phyloP scores from a whole-genome alignment of 352 stramenopile species.

The Elongisporangium prolatum region DNA sequence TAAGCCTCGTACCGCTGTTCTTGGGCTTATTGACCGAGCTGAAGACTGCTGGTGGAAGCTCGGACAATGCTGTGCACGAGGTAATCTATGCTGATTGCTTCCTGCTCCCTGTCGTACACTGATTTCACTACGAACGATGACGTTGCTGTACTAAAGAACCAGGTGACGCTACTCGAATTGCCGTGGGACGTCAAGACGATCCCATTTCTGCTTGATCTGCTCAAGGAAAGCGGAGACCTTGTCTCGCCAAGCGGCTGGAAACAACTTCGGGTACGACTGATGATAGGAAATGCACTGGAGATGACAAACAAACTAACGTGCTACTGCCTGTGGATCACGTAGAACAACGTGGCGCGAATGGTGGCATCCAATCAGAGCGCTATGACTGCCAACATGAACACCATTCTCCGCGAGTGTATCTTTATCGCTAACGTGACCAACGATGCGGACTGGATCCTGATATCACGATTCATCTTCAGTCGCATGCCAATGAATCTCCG shows the following conservation, averaged over 20 bases:
- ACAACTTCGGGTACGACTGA: conserved; percentile 36
- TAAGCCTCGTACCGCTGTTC: conserved; percentile 56
- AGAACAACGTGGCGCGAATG: conserved; percentile 49
- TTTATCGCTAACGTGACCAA: conserved; percentile 38
- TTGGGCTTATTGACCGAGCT: conserved; percentile 39
- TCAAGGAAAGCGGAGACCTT: conserved; percentile 41
- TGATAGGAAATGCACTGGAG: neutral
- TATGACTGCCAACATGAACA: conserved; percentile 49
- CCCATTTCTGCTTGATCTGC: conserved; percentile 48
- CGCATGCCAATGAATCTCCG: conserved; percentile 46
- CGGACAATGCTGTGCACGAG: conserved; percentile 17
- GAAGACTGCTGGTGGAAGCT: neutral
- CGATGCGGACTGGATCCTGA: conserved; percentile 41
- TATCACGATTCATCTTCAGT: conserved; percentile 43
- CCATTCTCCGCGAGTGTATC: conserved; percentile 59
- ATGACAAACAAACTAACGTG: neutral
- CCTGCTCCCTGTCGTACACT: too few relatives aligned
- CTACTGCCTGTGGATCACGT: neutral
- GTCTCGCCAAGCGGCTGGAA: conserved; percentile 43
- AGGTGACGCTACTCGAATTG: conserved; percentile 62
- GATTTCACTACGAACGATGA: neutral
- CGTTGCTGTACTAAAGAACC: conserved; percentile 17
- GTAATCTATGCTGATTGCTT: conserved; percentile 6
- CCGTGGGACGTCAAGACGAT: conserved; percentile 54
- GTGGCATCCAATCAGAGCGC: conserved; percentile 27